Evolutionary conservation across 2,329 filamentous ascomycete species (phyloP), one percentile per base, ranked within the genome.

Genomic region (Fusarium sp.): DNA sequence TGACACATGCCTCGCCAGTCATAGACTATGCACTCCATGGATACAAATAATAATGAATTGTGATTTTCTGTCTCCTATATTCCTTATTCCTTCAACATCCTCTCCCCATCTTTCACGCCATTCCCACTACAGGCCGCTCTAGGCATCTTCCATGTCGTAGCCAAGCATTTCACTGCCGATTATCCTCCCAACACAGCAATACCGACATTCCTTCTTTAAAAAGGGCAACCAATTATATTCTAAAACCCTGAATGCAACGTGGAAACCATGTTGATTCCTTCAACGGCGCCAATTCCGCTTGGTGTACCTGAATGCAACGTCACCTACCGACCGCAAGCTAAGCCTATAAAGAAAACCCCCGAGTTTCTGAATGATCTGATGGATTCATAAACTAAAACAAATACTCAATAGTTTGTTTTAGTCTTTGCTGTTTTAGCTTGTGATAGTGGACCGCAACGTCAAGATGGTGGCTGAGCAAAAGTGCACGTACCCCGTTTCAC

Each of bases 391-490:
- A 27, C 48, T 52, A 27, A 15, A 40, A n/a, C 33, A 40, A n/a
- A 40, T 27, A 8, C 23, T 52, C 23, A n/a, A 40, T 52, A n/a
- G 32, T 18, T 38, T 48, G 48, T 40, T 40, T 26, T 40, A 52
- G 32, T 11, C 20, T 52, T 5, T 52, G 30, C 30, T 40, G 32
- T 58, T 52, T 52, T 58, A 58, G 54, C 54, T 38, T 52, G 54
- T 52, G 54, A 58, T 58, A 32, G 44, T 58, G 54, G 54, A 18
- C n/a, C 23, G 33, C 33, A 40, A 58, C 54, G 54, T 58, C 44
- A 58, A 52, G 44, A 23, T 58, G 54, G 54, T 57, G 54, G 54
- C 54, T 57, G 45, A 57, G 54, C 54, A 38, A 38, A 38, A 30
- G 33, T 6, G 44, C 54, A 57, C 44, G 54, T 52, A 23, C 54